Evolutionary conservation across 768 basidiomycete species (phyloP), one percentile per base, ranked within the genome.

Genomic region (Phaffia australis): DNA sequence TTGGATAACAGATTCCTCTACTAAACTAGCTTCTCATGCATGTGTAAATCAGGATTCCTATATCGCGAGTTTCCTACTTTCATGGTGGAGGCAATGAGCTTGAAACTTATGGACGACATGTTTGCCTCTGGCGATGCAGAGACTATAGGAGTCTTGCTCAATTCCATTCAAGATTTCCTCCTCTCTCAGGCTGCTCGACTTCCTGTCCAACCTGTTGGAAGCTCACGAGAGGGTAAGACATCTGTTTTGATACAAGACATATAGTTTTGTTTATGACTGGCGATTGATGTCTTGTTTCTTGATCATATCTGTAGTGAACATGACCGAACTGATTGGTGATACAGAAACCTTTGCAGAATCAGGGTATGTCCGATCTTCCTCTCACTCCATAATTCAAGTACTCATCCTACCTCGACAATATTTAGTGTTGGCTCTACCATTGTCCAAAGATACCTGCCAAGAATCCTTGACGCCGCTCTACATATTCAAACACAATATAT

Each of bases 281-380:
- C 0, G 35, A 3, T 14, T 27, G 6, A 18, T 16, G 21, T 11
- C 42, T 42, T 25, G 18, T 47, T 48, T 11, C 23, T 15, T 21
- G 5, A 14, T n/a, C 2, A 27, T 25, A 25, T 56, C 16, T 21
- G 27, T 70, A 29, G 84, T 97, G 60, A 84, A 93, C 72, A 92
- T 99, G 85, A 87, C 87, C 0, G 90, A 95, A 72, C 80, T 99
- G 11, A 87, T 98, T 3, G 95, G 95, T 0, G 93, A 94, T 72
- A 91, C 91, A 0, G 87, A 91, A 72, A 90, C 87, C 0, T 94
- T 98, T 74, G 91, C 94, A 0, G 95, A 98, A 71, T 97, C 94
- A 7, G 93, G 93, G 95, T 97, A 77, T 72, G 83, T 21, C 27
- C 16, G 7, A n/a, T 58, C n/a, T 3, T 25, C 8, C 16, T 54